phyloP scores from a whole-genome alignment of 1,284 basidiomycete species.

The Neolentinus lepideus region DNA sequence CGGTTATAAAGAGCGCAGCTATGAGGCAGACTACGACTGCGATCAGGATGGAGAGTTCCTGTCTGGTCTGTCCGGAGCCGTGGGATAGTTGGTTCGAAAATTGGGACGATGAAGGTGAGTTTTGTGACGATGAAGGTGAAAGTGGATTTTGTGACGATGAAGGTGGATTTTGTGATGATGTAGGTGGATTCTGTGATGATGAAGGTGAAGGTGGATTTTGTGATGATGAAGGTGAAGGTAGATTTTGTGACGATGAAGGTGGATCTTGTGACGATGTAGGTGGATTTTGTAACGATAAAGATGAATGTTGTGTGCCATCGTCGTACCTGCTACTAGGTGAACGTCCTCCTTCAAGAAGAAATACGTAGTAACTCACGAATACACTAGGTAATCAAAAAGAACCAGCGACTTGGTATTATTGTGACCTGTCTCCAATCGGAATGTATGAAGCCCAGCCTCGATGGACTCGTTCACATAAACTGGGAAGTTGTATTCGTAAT shows the following conservation, averaged over 20 bases:
- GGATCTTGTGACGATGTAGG: too few species aligned
- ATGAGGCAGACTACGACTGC: not conserved
- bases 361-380: constrained; percentile 12
- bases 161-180: too few species aligned
- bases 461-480: constrained; percentile 21
- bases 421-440: constrained; percentile 13
- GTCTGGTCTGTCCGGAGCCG: not conserved
- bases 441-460: constrained; percentile 12
- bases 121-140: not conserved
- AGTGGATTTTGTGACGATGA: too few species aligned
- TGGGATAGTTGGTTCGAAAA: not conserved
- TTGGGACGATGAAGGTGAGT: not conserved
- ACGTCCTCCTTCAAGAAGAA: not conserved
- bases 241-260: too few species aligned
- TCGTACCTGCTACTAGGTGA: not conserved
- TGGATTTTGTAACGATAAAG: too few species aligned
- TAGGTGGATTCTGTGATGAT: too few species aligned
- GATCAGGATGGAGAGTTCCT: not conserved
- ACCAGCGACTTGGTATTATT: constrained; percentile 11
- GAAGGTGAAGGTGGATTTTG: too few species aligned
- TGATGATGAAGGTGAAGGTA: constrained; percentile 2
- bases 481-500: constrained; percentile 22
- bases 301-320: not conserved
- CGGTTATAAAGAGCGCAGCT: not conserved
- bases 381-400: constrained; percentile 17